phyloP scores from a whole-genome alignment of 805 yeast genomes.

The Wickerhamomyces hampshirensis region DNA sequence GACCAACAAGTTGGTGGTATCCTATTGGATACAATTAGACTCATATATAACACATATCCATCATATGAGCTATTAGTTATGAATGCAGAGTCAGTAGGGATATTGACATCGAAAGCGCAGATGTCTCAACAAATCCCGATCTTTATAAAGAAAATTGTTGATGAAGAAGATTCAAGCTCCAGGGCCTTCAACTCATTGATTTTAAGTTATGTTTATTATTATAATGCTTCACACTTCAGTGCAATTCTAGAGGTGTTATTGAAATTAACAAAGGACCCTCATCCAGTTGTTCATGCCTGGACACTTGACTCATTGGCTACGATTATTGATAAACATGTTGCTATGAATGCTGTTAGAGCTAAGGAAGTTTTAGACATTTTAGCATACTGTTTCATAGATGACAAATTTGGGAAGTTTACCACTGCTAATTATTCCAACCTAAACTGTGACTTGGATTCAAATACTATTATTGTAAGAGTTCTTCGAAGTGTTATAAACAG shows the following conservation, averaged over 20 bases:
- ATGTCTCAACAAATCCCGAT: slow-evolving; percentile 42
- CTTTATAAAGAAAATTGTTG: slow-evolving; percentile 62
- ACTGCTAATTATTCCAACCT: slow-evolving; percentile 42
- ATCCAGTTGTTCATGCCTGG: slow-evolving; percentile 78
- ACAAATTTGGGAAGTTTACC: slow-evolving; percentile 45
- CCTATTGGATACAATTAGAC: slow-evolving; percentile 46
- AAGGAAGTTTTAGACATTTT: slow-evolving; percentile 38
- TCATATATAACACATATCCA: slow-evolving; percentile 14
- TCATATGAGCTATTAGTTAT: slow-evolving; percentile 34
- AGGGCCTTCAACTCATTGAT: slow-evolving; percentile 55
- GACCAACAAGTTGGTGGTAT: slow-evolving; percentile 37
- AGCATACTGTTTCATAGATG: slow-evolving; percentile 36
- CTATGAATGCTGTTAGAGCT: slow-evolving; percentile 40
- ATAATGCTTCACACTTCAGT: slow-evolving; percentile 35
- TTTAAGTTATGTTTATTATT: slow-evolving; percentile 42
- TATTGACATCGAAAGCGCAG: slow-evolving; percentile 36
- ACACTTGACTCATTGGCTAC: slow-evolving; percentile 55
- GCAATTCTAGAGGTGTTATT: slow-evolving; percentile 51
- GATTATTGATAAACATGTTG: slow-evolving; percentile 50
- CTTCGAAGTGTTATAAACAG: slow-evolving; percentile 42
- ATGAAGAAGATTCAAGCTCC: slow-evolving; percentile 55
- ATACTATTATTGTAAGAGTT: slow-evolving; percentile 38
- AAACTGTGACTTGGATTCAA: slow-evolving; percentile 42
- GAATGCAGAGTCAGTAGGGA: slow-evolving; percentile 56
- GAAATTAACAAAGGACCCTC: slow-evolving; percentile 71